Percentiles rank a stretch among this genome's conserved stretches.
Evolutionary conservation across 441 rosid genomes (phyloP).

Genomic region (Rhodomyrtus psidioides): DNA sequence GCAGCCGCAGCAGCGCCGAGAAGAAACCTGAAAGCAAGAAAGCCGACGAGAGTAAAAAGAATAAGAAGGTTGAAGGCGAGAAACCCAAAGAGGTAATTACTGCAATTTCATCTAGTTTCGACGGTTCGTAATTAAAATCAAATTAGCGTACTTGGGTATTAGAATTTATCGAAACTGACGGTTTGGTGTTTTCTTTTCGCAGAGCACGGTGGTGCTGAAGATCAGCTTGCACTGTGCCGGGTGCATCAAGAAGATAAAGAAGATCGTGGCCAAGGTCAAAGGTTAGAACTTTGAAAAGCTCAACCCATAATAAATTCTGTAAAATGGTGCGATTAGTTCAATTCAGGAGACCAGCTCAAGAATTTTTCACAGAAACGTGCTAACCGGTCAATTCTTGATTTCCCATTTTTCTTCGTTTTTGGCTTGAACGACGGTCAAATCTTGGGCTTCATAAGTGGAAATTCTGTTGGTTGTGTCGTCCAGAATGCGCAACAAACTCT

Average conservation of each 20-base stretch:
- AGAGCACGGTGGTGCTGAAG: constrained; percentile 11
- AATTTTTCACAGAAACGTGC: neutral
- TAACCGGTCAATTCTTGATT: neutral
- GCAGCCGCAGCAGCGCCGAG: neutral
- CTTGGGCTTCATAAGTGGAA: neutral
- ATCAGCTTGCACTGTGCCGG: constrained; percentile 6
- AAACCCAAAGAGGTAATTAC: neutral
- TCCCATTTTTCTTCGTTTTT: neutral
- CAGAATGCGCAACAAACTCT: neutral
- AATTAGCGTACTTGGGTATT: neutral
- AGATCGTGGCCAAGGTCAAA: neutral
- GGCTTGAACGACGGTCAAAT: neutral
- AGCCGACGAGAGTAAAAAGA: neutral
- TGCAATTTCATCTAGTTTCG: neutral
- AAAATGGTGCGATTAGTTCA: neutral
- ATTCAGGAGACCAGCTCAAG: neutral
- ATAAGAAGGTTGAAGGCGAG: neutral
- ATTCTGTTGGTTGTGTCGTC: neutral
- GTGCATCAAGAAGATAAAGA: constrained; percentile 5
- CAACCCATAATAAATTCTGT: neutral
- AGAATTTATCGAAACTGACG: neutral
- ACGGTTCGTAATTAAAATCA: neutral
- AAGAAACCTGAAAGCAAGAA: constrained; percentile 3
- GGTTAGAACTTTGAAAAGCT: neutral
- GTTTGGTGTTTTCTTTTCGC: neutral